phyloP scores from a whole-genome alignment of 176 grass and related monocot species.

The Saccharum spontaneum region DNA sequence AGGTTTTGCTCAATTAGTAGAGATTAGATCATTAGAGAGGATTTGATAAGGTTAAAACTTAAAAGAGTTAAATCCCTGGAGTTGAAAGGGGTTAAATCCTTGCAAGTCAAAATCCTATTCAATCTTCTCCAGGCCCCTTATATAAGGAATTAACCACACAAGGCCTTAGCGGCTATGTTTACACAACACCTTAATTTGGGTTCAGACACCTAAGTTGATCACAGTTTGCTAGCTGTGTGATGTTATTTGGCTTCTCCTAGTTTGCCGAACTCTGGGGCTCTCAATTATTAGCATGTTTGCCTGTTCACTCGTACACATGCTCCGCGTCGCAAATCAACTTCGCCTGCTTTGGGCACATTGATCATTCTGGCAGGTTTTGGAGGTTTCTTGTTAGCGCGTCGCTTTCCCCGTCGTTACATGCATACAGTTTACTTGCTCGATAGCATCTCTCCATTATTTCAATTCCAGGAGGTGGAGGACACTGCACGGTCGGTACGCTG shows the following conservation, averaged over 20 bases:
- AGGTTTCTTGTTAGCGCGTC: conserved; percentile 6
- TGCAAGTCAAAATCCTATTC: no score
- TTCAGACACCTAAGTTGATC: not conserved
- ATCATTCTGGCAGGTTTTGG: not conserved
- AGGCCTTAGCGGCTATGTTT: no score
- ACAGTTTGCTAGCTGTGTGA: not conserved
- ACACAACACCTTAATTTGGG: no score
- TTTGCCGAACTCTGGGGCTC: not conserved
- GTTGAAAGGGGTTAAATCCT: no score
- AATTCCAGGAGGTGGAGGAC: not conserved
- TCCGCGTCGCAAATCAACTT: not conserved
- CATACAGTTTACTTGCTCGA: not conserved
- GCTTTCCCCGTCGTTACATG: not conserved
- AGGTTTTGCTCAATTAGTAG: no score
- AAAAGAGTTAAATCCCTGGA: no score
- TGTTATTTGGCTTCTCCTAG: no score
- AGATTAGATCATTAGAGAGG: no score
- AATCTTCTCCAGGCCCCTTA: no score
- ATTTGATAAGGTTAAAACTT: no score
- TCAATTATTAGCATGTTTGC: not conserved
- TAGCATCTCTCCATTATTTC: not conserved
- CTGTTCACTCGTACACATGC: not conserved
- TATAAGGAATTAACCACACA: no score
- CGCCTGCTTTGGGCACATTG: not conserved
- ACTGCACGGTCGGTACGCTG: not conserved